Conservation (phyloP, 2,329 filamentous ascomycete species). For the Xylaria sp. region DNA sequence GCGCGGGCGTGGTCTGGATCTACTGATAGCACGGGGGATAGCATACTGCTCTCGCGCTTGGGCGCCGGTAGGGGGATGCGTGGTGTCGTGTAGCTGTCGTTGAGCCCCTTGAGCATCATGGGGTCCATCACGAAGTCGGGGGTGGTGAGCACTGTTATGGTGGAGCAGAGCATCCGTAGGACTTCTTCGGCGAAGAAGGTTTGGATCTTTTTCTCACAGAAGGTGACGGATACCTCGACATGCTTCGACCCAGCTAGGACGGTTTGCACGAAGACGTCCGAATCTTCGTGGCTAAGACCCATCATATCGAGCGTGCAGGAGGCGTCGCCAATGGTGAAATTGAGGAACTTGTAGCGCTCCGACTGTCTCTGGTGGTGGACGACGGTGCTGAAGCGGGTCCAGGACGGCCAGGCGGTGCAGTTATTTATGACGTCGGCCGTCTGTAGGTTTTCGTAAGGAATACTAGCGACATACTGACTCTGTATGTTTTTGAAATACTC, state of each 20-base stretch:
- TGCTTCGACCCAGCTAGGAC: conserved; percentile 50
- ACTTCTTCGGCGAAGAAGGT: conserved; percentile 56
- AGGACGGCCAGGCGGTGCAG: conserved; percentile 65
- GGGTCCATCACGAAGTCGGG: conserved; percentile 59
- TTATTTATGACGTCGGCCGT: conserved; percentile 62
- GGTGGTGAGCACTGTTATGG: conserved; percentile 58
- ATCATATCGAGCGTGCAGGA: conserved; percentile 57
- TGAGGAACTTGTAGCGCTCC: conserved; percentile 51
- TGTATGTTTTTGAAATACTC: conserved; percentile 61
- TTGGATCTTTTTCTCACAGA: conserved; percentile 57
- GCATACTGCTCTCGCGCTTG: conserved; percentile 39
- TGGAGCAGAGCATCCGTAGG: conserved; percentile 57
- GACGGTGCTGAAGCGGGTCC: conserved; percentile 64
- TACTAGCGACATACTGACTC: conserved; percentile 58
- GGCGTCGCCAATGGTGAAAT: conserved; percentile 58
- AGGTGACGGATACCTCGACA: conserved; percentile 57
- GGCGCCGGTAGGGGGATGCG: conserved; percentile 54
- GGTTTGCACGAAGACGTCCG: conserved; percentile 59
- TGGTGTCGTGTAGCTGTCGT: conserved; percentile 53
- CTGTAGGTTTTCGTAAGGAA: conserved; percentile 62
- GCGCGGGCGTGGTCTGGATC: conserved; percentile 53
- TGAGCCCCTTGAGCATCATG: conserved; percentile 55
- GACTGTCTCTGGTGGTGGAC: conserved; percentile 61
- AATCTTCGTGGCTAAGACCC: conserved; percentile 54
- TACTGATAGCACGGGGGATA: conserved; percentile 47